phyloP scores from a whole-genome alignment of 2,329 filamentous ascomycete species.

The Amphichorda felina region DNA sequence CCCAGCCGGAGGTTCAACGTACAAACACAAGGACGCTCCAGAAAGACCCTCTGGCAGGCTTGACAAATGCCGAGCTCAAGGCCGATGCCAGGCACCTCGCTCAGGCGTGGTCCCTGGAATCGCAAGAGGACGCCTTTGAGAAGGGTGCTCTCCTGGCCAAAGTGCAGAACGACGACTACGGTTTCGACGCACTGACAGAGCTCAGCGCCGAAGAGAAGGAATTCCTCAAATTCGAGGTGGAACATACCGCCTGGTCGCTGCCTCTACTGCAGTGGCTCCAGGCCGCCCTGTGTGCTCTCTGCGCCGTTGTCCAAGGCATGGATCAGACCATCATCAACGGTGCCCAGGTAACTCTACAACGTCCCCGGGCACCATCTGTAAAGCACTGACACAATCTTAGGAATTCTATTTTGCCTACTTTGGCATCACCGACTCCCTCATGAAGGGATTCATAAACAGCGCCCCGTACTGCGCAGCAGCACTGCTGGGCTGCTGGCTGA shows the following conservation, averaged over 20 bases:
- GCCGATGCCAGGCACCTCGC: slow-evolving; percentile 13
- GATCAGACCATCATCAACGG: slow-evolving; percentile 50
- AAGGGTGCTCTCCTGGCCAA: slow-evolving; percentile 35
- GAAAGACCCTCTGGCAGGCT: neutral
- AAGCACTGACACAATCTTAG: slow-evolving; percentile 8
- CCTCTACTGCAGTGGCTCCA: slow-evolving; percentile 8
- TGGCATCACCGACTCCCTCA: slow-evolving; percentile 20
- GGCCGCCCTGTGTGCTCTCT: slow-evolving; percentile 8
- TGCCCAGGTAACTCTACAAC: slow-evolving; percentile 38
- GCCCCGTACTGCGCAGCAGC: slow-evolving; percentile 41
- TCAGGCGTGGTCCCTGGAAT: too few relatives aligned
- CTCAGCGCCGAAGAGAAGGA: slow-evolving; percentile 7
- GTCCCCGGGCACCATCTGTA: too few relatives aligned
- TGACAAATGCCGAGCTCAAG: slow-evolving; percentile 1
- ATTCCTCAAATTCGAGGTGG: slow-evolving; percentile 5
- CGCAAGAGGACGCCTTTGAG: too few relatives aligned
- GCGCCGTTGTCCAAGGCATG: slow-evolving; percentile 51
- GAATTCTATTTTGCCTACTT: slow-evolving; percentile 19
- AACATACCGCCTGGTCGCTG: slow-evolving; percentile 6
- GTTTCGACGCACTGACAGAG: slow-evolving; percentile 5
- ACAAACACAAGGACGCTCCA: too few relatives aligned
- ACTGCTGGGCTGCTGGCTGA: slow-evolving; percentile 15
- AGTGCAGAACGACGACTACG: slow-evolving; percentile 15
- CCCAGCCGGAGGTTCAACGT: too few relatives aligned
- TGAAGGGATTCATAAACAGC: slow-evolving; percentile 42